Base-by-base conservation (phyloP, 306 rosid species). In the Oxytropis ochrocephala region DNA sequence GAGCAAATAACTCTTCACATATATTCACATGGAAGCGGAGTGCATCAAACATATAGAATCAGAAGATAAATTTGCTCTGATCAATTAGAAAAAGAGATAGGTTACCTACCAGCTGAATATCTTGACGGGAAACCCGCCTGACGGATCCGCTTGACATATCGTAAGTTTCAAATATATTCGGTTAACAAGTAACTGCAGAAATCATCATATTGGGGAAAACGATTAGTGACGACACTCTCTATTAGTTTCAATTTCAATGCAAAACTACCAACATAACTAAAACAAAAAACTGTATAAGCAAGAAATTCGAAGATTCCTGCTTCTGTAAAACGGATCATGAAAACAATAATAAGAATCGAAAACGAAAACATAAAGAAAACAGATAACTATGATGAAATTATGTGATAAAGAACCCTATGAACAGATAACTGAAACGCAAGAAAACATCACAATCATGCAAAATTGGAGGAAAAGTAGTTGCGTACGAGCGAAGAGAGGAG, bases 51-150 rank as follows among this genome's bases (percentile, higher is more conserved):
- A 5, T 32, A 32, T 19, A 64, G 2, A 46, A 63, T 63, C 36
- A 7, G 14, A 32, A 29, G 53, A 54, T 62, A 36, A 24, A 58
- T 17, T 46, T 16, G 75, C 24, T 10, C 59, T 35, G 12, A 60
- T 47, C 50, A 71, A 44, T 51, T 6, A 41, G 42, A 73, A 9
- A 60, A 7, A 18, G 7, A 49, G 8, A 48, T 5, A 30, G 58
- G 17, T 13, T 14, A 24, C 38, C 27, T 86, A 92, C 98, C 88
- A 88, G 72, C 76, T 92, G 98, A 49, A 89, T 86, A 75, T 92
- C 96, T 79, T 89, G 84, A 54, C 88, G 95, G 62, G 95, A 86
- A 64, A 89, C 90, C 79, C 88, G 82, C 76, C 92, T 87, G 39
- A 73, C 91, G 3, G 96, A 54, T 73, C 92, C 96, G 50, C 92